Conservation (phyloP, 2,329 filamentous ascomycete genomes). For the Verticillium nubilum region DNA sequence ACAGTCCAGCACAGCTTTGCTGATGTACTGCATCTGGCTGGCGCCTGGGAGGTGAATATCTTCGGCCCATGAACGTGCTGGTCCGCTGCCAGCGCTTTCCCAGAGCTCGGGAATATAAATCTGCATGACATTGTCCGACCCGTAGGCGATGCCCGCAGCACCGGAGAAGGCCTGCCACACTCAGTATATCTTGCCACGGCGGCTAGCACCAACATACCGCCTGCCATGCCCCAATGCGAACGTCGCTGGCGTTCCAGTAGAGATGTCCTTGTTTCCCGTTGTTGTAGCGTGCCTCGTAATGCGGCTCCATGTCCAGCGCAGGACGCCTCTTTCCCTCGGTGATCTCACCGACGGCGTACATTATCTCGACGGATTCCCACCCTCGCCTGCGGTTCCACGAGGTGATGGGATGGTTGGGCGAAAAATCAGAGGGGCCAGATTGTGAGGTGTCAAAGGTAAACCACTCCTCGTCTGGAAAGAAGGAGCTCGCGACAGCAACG, state of each 20-base stretch:
- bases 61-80: slow-evolving; percentile 7
- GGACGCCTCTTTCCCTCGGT: slow-evolving; percentile 8
- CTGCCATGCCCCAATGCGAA: not conserved
- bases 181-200: not conserved
- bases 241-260: slow-evolving; percentile 1
- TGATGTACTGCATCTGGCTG: slow-evolving; percentile 13
- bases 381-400: slow-evolving; percentile 12
- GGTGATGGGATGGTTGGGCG: slow-evolving; percentile 15
- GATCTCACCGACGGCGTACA: slow-evolving; percentile 11
- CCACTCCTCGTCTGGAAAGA: slow-evolving; percentile 12
- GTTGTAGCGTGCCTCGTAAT: not conserved
- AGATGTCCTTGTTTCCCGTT: not conserved
- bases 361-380: slow-evolving; percentile 14
- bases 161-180: slow-evolving; percentile 10
- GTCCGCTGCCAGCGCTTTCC: slow-evolving; percentile 10
- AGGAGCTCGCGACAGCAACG: slow-evolving; percentile 11
- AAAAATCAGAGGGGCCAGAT: slow-evolving; percentile 14
- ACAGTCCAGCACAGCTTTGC: slow-evolving; percentile 11
- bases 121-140: slow-evolving; percentile 13
- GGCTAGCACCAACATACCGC: slow-evolving; percentile 5
- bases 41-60: slow-evolving; percentile 13
- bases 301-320: slow-evolving; percentile 14
- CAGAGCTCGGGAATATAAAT: slow-evolving; percentile 11
- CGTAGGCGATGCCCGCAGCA: slow-evolving; percentile 14
- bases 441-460: slow-evolving; percentile 15